phyloP scores from a whole-genome alignment of 225 moss, liverwort and hornwort species.

The Anthoceros angustus region DNA sequence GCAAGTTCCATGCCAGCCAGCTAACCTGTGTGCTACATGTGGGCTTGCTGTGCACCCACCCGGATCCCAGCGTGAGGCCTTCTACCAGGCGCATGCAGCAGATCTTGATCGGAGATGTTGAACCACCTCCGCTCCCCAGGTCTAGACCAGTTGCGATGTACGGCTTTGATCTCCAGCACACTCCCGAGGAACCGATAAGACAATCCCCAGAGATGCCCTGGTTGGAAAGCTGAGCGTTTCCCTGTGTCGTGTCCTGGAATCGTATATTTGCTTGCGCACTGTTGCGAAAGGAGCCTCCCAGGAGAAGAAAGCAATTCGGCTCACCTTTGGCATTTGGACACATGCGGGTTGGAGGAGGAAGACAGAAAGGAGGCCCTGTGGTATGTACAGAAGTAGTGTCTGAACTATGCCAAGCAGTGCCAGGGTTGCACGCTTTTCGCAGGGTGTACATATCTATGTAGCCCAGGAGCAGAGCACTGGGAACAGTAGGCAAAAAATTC shows the following conservation, averaged over 20 bases:
- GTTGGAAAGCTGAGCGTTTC: neutral
- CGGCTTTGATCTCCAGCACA: neutral
- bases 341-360: too few relatives aligned
- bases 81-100: constrained; percentile 14
- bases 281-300: neutral
- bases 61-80: constrained; percentile 11
- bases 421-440: too few relatives aligned
- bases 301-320: neutral
- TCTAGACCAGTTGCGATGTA: neutral
- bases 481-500: too few relatives aligned
- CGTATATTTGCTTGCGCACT: neutral
- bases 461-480: too few relatives aligned
- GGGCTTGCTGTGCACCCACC: constrained; percentile 18
- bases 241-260: neutral
- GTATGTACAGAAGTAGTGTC: too few relatives aligned
- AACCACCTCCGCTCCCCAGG: constrained; percentile 6
- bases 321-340: too few relatives aligned
- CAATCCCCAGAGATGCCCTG: neutral
- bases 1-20: constrained; percentile 4
- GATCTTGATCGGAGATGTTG: constrained; percentile 12
- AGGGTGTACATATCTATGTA: too few relatives aligned
- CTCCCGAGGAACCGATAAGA: neutral
- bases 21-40: constrained; percentile 10
- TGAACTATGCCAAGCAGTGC: too few relatives aligned
- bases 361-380: too few relatives aligned